phyloP scores from a whole-genome alignment of 2,329 filamentous ascomycete species.

The Dactylellina parvicollis region DNA sequence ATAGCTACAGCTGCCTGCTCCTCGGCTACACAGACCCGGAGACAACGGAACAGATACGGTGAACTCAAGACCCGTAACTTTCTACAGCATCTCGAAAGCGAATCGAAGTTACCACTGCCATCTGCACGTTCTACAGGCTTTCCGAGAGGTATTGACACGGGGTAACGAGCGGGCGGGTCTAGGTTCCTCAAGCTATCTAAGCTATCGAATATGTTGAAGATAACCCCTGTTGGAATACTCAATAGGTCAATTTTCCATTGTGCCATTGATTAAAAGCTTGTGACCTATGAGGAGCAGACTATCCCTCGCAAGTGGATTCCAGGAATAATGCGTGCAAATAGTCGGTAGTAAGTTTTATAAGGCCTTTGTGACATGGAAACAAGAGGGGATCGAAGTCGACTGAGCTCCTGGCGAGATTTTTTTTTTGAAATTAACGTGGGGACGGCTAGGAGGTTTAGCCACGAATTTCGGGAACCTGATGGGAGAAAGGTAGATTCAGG shows the following conservation, averaged over 20 bases:
- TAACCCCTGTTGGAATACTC: slow-evolving; percentile 24
- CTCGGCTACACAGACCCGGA: slow-evolving; percentile 12
- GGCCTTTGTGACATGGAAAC: too few relatives aligned
- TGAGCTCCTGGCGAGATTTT: too few relatives aligned
- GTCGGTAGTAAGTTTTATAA: not conserved
- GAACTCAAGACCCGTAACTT: slow-evolving; percentile 7
- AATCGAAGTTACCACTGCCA: slow-evolving; percentile 24
- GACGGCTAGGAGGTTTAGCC: too few relatives aligned
- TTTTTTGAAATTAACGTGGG: too few relatives aligned
- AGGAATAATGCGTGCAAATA: too few relatives aligned
- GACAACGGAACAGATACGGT: slow-evolving; percentile 28
- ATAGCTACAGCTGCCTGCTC: slow-evolving; percentile 9
- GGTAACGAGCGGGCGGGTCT: slow-evolving; percentile 16
- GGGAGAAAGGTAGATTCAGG: too few relatives aligned
- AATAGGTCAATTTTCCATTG: not conserved
- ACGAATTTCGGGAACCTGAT: too few relatives aligned
- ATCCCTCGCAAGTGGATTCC: too few relatives aligned
- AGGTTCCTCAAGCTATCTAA: slow-evolving; percentile 9
- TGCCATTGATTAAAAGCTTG: not conserved
- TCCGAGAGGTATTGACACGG: slow-evolving; percentile 21
- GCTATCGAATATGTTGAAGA: slow-evolving; percentile 21
- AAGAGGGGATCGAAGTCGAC: too few relatives aligned
- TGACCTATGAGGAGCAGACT: too few relatives aligned
- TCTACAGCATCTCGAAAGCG: slow-evolving; percentile 32
- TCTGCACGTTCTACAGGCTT: not conserved